Conservation (phyloP, 2,329 filamentous ascomycete species). For the Sporothrix variecibatus region DNA sequence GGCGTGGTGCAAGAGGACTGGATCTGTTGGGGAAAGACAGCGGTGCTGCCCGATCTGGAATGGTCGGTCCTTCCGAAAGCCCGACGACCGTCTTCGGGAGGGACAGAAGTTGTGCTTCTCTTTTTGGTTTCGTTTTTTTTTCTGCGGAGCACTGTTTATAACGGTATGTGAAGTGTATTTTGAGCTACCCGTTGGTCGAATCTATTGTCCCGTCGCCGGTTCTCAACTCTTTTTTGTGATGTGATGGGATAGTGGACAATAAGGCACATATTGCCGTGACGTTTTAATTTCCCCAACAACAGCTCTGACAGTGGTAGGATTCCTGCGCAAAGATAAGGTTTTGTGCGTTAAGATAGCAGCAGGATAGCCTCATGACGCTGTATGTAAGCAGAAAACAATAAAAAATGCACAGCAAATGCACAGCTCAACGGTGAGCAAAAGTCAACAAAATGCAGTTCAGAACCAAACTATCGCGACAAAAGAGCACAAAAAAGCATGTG, state of each 20-base stretch:
- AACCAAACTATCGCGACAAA: not conserved
- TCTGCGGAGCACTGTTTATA: too few relatives aligned
- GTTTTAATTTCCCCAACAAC: constrained; percentile 7
- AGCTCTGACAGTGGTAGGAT: not conserved
- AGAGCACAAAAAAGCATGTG: not conserved
- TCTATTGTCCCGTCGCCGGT: not conserved
- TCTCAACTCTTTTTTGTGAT: not conserved
- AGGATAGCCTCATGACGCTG: not conserved
- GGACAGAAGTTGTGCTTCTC: not conserved
- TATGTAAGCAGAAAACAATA: not conserved
- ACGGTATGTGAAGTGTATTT: too few relatives aligned
- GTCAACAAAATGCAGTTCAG: not conserved
- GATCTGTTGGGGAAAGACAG: not conserved
- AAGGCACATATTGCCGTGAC: not conserved
- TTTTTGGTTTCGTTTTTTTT: not conserved
- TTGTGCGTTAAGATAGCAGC: not conserved
- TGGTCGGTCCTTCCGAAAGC: not conserved
- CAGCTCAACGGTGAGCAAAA: not conserved
- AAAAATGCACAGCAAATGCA: not conserved
- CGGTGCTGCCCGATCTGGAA: not conserved
- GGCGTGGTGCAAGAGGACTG: not conserved
- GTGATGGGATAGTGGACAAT: not conserved
- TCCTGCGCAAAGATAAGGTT: constrained; percentile 1
- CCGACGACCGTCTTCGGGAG: not conserved
- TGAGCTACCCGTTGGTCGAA: not conserved